phyloP scores from a whole-genome alignment of 129 eudicot genomes.

The Sambucus nigra region DNA sequence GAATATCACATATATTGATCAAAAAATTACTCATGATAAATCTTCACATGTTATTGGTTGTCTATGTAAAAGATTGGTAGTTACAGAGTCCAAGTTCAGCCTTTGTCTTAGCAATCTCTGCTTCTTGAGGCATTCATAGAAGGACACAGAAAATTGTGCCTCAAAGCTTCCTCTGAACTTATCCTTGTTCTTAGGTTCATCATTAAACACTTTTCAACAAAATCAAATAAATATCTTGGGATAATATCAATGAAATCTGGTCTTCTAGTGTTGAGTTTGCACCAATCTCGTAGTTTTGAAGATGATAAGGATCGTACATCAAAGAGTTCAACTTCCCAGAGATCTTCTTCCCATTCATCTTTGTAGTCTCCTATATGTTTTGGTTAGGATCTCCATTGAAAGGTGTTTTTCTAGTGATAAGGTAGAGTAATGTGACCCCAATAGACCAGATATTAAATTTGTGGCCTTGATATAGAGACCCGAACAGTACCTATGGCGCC shows the following conservation, averaged over 20 bases:
- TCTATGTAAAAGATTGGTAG: constrained; percentile 1
- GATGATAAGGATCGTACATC: constrained; percentile 42
- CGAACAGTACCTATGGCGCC: constrained; percentile 95
- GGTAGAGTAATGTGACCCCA: constrained; percentile 88
- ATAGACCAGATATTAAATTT: constrained; percentile 95
- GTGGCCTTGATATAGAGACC: constrained; percentile 82
- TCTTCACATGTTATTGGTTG: constrained; percentile 20
- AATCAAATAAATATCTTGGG: constrained; percentile 67
- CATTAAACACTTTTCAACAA: constrained; percentile 77
- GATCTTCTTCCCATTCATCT: constrained; percentile 84
- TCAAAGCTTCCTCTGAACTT: constrained; percentile 81
- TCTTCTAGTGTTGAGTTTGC: constrained; percentile 49
- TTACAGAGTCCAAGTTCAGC: constrained; percentile 26
- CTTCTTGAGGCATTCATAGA: constrained; percentile 38
- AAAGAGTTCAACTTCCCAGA: constrained; percentile 90
- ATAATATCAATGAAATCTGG: constrained; percentile 39
- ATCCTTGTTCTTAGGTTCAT: constrained; percentile 82
- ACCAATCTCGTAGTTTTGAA: constrained; percentile 60
- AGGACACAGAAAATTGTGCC: constrained; percentile 72
- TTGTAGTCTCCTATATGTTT: constrained; percentile 87
- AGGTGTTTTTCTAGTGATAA: constrained; percentile 75
- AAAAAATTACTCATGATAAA: constrained; percentile 9
- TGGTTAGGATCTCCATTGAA: constrained; percentile 81
- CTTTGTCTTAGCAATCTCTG: constrained; percentile 42
- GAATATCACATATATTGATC: no score